These are phyloP conservation scores for Silene conica DNA, from an alignment of 148 eudicot genomes.

Conservation along the genomic window DNA sequence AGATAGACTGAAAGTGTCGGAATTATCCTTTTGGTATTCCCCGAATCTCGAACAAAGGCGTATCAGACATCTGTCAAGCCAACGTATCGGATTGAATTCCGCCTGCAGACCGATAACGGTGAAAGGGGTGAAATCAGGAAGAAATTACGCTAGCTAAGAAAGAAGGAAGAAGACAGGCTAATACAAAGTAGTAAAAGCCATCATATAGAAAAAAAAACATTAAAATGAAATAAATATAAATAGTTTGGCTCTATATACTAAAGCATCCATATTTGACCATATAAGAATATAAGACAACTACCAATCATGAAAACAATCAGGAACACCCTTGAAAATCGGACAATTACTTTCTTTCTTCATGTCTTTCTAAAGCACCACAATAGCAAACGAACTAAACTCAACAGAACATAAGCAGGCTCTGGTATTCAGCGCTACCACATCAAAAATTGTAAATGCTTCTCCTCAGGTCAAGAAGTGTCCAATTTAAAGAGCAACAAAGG, in stretches of 20 bases:
- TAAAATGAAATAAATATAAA: neutral
- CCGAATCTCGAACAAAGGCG: slow-evolving; percentile 84
- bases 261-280: neutral
- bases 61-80: slow-evolving; percentile 92
- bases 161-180: neutral
- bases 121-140: neutral
- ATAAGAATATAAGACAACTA: neutral
- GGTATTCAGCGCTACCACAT: neutral
- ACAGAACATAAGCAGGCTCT: neutral
- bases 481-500: neutral
- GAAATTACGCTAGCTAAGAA: neutral
- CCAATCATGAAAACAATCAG: neutral
- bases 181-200: slow-evolving; percentile 8
- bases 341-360: neutral
- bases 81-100: slow-evolving; percentile 91
- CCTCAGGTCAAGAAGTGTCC: neutral
- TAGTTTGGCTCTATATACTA: neutral
- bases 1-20: slow-evolving; percentile 77
- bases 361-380: neutral
- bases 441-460: neutral
- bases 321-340: neutral
- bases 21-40: slow-evolving; percentile 79
- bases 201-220: slow-evolving; percentile 1
- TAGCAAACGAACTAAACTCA: neutral
- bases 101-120: slow-evolving; percentile 50